Conservation (phyloP, 306 rosid species). For the Corylus avellana region DNA sequence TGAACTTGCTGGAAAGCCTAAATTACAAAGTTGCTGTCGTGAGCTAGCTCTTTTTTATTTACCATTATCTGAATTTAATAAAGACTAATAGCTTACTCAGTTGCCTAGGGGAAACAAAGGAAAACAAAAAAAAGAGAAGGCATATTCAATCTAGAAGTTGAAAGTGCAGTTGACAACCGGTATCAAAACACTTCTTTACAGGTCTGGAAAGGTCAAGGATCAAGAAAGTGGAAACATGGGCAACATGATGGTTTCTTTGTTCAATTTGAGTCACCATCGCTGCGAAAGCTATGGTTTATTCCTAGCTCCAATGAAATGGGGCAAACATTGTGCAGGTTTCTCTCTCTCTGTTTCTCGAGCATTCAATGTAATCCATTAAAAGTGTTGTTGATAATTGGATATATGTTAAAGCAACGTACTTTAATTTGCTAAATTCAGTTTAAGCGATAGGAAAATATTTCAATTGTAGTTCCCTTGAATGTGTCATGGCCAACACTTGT, state of each 20-base stretch:
- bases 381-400: slow-evolving; percentile 1
- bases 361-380: neutral
- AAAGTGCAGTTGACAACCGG: neutral
- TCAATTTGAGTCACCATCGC: slow-evolving; percentile 79
- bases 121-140: neutral
- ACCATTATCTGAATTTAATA: neutral
- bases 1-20: neutral
- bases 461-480: neutral
- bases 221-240: slow-evolving; percentile 93
- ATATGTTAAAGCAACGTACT: neutral
- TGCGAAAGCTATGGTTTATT: slow-evolving; percentile 86
- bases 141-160: slow-evolving; percentile 23
- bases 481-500: neutral
- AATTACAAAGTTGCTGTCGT: neutral
- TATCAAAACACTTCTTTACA: slow-evolving; percentile 37
- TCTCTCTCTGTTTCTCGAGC: slow-evolving; percentile 29
- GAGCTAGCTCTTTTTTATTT: neutral
- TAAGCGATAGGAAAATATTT: neutral
- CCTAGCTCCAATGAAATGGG: slow-evolving; percentile 85
- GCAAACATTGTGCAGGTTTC: slow-evolving; percentile 85
- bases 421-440: neutral
- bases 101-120: neutral
- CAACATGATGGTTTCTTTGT: slow-evolving; percentile 89
- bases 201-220: slow-evolving; percentile 99
- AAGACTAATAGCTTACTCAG: neutral